phyloP scores from a whole-genome alignment of 2,329 filamentous ascomycete species.

The Pseudocercospora macadamiae region DNA sequence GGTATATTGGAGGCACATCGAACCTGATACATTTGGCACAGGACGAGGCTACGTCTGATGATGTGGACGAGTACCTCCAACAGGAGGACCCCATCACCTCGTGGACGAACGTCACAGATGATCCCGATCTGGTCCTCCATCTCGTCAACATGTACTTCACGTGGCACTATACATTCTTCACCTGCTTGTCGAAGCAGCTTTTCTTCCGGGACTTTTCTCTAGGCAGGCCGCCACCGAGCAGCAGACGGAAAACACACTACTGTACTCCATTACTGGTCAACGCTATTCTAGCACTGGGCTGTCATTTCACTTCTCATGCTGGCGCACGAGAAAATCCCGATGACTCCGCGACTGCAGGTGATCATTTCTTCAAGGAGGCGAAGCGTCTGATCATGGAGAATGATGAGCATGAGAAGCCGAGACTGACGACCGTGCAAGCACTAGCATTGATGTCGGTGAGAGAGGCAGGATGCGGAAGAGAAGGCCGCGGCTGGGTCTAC shows the following conservation, averaged over 20 bases:
- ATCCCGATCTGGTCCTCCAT: conserved; percentile 77
- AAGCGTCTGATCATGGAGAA: conserved; percentile 88
- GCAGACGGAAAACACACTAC: conserved; percentile 64
- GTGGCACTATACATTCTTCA: conserved; percentile 97
- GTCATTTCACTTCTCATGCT: conserved; percentile 81
- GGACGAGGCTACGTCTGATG: conserved; percentile 40
- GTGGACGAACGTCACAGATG: conserved; percentile 85
- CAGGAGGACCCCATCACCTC: conserved; percentile 73
- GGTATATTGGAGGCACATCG: conserved; percentile 92
- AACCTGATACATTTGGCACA: conserved; percentile 81
- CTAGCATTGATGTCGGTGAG: conserved; percentile 93
- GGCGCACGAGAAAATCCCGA: conserved; percentile 71
- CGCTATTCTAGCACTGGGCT: conserved; percentile 88
- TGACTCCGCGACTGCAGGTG: conserved; percentile 83
- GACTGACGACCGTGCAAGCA: conserved; percentile 88
- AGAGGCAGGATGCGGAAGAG: conserved; percentile 90
- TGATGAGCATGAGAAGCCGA: conserved; percentile 89
- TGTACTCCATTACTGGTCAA: conserved; percentile 91
- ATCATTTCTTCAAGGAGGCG: conserved; percentile 94
- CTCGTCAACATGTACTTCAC: conserved; percentile 97
- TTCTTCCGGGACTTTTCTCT: conserved; percentile 84
- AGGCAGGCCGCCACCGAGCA: conserved; percentile 62
- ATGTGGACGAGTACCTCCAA: conserved; percentile 50
- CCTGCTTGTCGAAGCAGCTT: conserved; percentile 79
- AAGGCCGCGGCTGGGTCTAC: conserved; percentile 97